Conservation (phyloP, 768 basidiomycete species). For the Lactarius quietus region DNA sequence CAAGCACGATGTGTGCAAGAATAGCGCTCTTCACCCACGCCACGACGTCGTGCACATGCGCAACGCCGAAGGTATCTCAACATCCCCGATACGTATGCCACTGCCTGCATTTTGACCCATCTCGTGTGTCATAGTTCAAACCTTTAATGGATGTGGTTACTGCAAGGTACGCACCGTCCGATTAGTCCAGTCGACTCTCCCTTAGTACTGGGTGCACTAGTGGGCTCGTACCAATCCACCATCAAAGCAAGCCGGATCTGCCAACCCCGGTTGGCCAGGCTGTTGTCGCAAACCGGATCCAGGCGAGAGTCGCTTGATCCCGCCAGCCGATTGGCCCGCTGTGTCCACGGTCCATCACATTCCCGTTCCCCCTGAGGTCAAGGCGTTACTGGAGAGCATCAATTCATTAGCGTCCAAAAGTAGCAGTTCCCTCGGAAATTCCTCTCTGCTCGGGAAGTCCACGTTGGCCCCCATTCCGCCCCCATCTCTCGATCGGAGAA, state of each 20-base stretch:
- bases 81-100: constrained; percentile 8
- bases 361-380: constrained; percentile 69
- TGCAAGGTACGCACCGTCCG: constrained; percentile 64
- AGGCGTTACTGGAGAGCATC: constrained; percentile 56
- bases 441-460: constrained; percentile 10
- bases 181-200: neutral
- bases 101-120: constrained; percentile 23
- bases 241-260: constrained; percentile 51
- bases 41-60: constrained; percentile 75
- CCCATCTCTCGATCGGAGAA: constrained; percentile 25
- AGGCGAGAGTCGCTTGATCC: constrained; percentile 59
- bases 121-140: constrained; percentile 50
- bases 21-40: constrained; percentile 68
- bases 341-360: constrained; percentile 73
- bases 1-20: constrained; percentile 68
- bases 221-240: constrained; percentile 65
- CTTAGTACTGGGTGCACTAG: constrained; percentile 38
- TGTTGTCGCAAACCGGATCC: constrained; percentile 75
- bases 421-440: constrained; percentile 23
- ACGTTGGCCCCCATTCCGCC: constrained; percentile 27
- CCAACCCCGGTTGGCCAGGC: constrained; percentile 83
- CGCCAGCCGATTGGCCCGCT: constrained; percentile 74
- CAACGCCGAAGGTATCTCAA: constrained; percentile 76
- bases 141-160: constrained; percentile 83
- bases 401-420: constrained; percentile 36